Percentiles rank a stretch among this genome's conserved stretches.
phyloP scores from a whole-genome alignment of 345 rosid species.

The Populus nigra region DNA sequence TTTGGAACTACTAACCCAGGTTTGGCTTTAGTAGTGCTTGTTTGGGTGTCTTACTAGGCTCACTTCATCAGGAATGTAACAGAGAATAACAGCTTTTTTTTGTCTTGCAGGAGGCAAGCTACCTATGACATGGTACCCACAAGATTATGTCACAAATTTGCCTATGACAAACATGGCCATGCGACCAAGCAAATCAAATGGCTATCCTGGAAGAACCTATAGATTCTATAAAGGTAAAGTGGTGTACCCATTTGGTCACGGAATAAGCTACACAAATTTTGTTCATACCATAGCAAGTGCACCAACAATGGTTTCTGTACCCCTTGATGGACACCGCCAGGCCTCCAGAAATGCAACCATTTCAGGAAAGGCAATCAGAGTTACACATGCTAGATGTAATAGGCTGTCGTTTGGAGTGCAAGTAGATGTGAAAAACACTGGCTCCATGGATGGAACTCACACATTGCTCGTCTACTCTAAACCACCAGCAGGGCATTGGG shows the following conservation, averaged over 20 bases:
- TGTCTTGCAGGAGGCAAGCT: slow-evolving; percentile 26
- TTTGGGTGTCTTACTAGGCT: neutral
- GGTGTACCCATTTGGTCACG: slow-evolving; percentile 83
- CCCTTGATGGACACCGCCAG: slow-evolving; percentile 45
- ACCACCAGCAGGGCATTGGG: slow-evolving; percentile 71
- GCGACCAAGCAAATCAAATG: slow-evolving; percentile 19
- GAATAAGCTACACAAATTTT: slow-evolving; percentile 75
- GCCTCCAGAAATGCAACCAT: slow-evolving; percentile 35
- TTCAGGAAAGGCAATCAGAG: slow-evolving; percentile 58
- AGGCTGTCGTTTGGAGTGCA: slow-evolving; percentile 53
- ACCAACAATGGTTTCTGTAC: slow-evolving; percentile 47
- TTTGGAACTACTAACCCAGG: slow-evolving; percentile 31
- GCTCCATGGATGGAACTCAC: slow-evolving; percentile 62
- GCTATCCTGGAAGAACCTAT: slow-evolving; percentile 31
- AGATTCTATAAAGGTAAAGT: slow-evolving; percentile 76
- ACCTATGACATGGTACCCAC: slow-evolving; percentile 39
- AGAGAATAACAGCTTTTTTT: neutral
- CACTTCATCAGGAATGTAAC: neutral
- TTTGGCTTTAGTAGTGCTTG: neutral
- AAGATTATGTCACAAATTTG: slow-evolving; percentile 25
- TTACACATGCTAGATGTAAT: slow-evolving; percentile 60
- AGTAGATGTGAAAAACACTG: slow-evolving; percentile 63
- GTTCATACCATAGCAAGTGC: slow-evolving; percentile 52
- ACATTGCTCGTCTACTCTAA: slow-evolving; percentile 64
- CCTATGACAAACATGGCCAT: slow-evolving; percentile 35